These are phyloP conservation scores for thale cress (Arabidopsis thaliana) DNA, from an alignment of 345 rosid genomes.

Conservation along the genomic window DNA sequence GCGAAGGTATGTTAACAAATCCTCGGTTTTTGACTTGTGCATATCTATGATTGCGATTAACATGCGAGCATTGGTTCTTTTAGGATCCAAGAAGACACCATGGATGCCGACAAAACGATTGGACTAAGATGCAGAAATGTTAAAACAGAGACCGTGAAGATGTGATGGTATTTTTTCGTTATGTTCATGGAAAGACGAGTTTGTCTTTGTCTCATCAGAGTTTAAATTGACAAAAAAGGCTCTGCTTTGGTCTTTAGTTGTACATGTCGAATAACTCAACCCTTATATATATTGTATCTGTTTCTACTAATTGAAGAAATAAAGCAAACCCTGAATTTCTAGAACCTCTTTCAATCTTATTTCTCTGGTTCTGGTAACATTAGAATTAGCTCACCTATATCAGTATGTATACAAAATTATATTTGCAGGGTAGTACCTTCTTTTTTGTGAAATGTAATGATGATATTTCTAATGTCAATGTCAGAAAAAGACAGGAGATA, in stretches of 20 bases:
- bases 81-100: slow-evolving; percentile 48
- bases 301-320: slow-evolving; percentile 41
- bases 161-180: slow-evolving; percentile 9
- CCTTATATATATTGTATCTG: slow-evolving; percentile 35
- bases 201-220: slow-evolving; percentile 39
- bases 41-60: background rate
- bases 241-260: slow-evolving; percentile 44
- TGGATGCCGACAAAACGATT: slow-evolving; percentile 48
- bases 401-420: background rate
- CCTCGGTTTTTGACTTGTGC: background rate
- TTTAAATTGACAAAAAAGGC: slow-evolving; percentile 5
- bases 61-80: slow-evolving; percentile 11
- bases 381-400: background rate
- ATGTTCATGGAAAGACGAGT: slow-evolving; percentile 35
- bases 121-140: slow-evolving; percentile 41
- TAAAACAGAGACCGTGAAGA: slow-evolving; percentile 31
- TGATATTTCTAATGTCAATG: background rate
- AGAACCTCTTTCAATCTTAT: slow-evolving; percentile 28
- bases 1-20: slow-evolving; percentile 40
- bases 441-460: background rate
- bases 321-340: slow-evolving; percentile 46
- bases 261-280: slow-evolving; percentile 38
- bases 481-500: slow-evolving; percentile 1
- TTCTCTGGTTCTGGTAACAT: slow-evolving; percentile 1
- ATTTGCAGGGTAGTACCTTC: background rate